Percentiles rank a stretch among this genome's conserved stretches.
These are phyloP conservation scores for Geotrichum restrictum DNA, from an alignment of 1,139 yeast species.

Conservation along the genomic window DNA sequence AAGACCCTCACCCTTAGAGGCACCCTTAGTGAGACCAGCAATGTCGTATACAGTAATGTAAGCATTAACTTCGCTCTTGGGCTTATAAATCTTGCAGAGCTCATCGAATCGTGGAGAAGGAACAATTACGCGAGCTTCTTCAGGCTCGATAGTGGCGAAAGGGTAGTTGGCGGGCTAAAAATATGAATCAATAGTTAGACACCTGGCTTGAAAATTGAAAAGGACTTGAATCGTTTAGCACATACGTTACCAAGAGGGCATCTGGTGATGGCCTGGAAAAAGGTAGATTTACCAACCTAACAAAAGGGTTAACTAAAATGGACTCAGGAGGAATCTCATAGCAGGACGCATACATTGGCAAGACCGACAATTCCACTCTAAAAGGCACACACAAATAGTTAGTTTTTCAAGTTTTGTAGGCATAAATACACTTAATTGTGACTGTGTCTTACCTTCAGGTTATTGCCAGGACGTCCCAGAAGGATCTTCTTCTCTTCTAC, in stretches of 20 bases:
- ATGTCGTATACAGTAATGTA: constrained; percentile 91
- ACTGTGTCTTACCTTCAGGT: constrained; percentile 30
- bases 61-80: constrained; percentile 87
- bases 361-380: constrained; percentile 90
- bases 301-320: neutral
- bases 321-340: neutral
- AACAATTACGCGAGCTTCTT: constrained; percentile 95
- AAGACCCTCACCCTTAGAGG: constrained; percentile 95
- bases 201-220: no score
- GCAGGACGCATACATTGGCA: constrained; percentile 65
- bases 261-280: constrained; percentile 69
- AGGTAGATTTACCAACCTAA: constrained; percentile 80
- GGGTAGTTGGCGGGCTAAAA: constrained; percentile 86
- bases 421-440: neutral
- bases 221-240: constrained; percentile 3
- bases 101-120: constrained; percentile 88
- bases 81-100: constrained; percentile 68
- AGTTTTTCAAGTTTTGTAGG: neutral
- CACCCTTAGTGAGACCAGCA: constrained; percentile 98
- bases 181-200: neutral
- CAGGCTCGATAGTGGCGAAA: constrained; percentile 97
- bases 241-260: constrained; percentile 79
- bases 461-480: constrained; percentile 95
- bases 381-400: neutral
- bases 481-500: constrained; percentile 83